These are phyloP conservation scores for Akebia trifoliata DNA, from an alignment of 164 flowering plant species.

Conservation along the genomic window DNA sequence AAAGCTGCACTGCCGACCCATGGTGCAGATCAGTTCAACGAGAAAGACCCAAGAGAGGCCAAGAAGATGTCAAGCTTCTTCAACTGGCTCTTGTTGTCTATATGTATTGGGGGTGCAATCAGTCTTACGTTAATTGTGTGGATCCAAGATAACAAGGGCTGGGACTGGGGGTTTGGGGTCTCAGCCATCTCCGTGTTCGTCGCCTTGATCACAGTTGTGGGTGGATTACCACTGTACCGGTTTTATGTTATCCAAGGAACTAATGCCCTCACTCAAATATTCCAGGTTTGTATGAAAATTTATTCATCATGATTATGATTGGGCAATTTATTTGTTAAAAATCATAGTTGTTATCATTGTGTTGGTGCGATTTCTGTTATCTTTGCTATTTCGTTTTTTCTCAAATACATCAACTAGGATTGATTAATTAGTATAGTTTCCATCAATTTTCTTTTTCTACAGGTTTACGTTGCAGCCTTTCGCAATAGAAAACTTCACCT, in stretches of 20 bases:
- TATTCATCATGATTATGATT: neutral
- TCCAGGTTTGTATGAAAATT: conserved; percentile 30
- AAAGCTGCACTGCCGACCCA: conserved; percentile 59
- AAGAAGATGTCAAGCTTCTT: conserved; percentile 61
- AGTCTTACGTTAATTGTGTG: conserved; percentile 53
- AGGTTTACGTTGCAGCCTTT: conserved; percentile 64
- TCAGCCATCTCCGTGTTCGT: conserved; percentile 38
- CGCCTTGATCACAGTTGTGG: conserved; percentile 30
- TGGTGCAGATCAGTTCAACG: conserved; percentile 82
- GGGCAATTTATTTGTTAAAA: neutral
- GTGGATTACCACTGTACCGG: conserved; percentile 48
- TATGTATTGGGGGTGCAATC: conserved; percentile 48
- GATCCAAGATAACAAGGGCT: conserved; percentile 57
- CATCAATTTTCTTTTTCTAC: neutral
- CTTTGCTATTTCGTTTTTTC: neutral
- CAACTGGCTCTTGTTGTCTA: conserved; percentile 42
- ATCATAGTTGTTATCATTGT: neutral
- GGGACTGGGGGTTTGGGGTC: conserved; percentile 61
- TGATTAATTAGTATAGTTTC: neutral
- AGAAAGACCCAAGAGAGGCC: conserved; percentile 51
- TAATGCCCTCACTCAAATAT: conserved; percentile 16
- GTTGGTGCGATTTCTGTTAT: too few species aligned
- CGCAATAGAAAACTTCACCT: conserved; percentile 43
- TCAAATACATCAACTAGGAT: neutral
- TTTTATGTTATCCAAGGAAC: conserved; percentile 26